These are phyloP conservation scores for Fraxinus albicans DNA, from an alignment of 305 asterid species.

Conservation along the genomic window DNA sequence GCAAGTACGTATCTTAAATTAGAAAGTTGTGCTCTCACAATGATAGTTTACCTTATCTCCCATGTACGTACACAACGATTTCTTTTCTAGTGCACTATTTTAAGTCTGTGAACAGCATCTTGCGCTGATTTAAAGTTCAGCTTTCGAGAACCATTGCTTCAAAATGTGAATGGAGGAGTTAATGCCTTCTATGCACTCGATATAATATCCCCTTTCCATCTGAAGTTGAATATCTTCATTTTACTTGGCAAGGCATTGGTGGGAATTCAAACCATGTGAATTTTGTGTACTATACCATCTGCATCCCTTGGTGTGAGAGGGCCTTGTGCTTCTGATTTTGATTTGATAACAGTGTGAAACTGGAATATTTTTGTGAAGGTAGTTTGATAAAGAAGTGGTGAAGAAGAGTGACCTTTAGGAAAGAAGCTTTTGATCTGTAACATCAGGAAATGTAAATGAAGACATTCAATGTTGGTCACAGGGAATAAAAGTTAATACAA, in stretches of 20 bases:
- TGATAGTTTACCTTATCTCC: slow-evolving; percentile 11
- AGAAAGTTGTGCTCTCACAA: not conserved
- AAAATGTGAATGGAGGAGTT: not conserved
- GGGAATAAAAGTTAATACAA: not conserved
- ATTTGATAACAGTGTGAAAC: not conserved
- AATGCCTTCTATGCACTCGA: not conserved
- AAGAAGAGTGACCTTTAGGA: slow-evolving; percentile 1
- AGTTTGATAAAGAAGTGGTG: not conserved
- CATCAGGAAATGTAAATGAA: not conserved
- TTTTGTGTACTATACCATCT: not conserved
- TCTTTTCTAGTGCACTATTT: not conserved
- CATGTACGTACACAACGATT: slow-evolving; percentile 2
- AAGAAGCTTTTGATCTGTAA: not conserved
- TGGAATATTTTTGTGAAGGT: not conserved
- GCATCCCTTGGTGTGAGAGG: not conserved
- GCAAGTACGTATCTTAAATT: slow-evolving; percentile 55
- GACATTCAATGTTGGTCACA: not conserved
- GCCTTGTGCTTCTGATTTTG: not conserved
- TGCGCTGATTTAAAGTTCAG: not conserved
- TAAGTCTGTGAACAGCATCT: not conserved
- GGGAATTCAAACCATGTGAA: not conserved
- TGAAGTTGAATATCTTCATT: slow-evolving; percentile 6
- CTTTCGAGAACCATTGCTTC: not conserved
- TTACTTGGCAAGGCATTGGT: not conserved
- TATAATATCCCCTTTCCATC: not conserved